Evolutionary conservation across 2,329 filamentous ascomycete species (phyloP), one percentile per base, ranked within the genome.

Genomic region (Pseudogymnoascus sp.): DNA sequence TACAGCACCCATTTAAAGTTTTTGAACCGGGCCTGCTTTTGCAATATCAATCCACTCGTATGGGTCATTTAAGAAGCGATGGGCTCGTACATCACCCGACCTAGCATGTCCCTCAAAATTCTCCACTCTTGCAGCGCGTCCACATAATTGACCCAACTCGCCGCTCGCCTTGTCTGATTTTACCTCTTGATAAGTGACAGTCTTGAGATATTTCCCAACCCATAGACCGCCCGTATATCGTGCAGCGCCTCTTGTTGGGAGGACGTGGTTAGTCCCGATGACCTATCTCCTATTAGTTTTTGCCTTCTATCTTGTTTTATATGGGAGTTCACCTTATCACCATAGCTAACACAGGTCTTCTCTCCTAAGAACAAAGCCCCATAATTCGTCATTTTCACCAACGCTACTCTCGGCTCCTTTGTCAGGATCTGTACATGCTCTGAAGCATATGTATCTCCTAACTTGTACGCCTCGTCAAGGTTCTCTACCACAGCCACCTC

Each of bases 241-340:
- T 0, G 77, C 76, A 0, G 79, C 79, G 19, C 75, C 75, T 1
- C 75, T 72, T 0, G 80, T 83, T 0, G 81, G 80, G 0, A 83
- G 72, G 2, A 83, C 80, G 66, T 82, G 80, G 67, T 82, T 83
- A 2, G 80, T 83, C 1, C 80, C 80, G 63, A 83, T 83, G 36
- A 77, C 78, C 77, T 80, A 52, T 8, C 14, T 23, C 14, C 5
- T n/a, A 23, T 63, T 9, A 64, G 62, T 35, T 42, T 22, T 42
- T 42, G 16, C 39, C 6, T 42, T 42, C 9, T 42, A 5, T 22
- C 19, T 35, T 22, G 23, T 59, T 1, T 42, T 9, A 11, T 42
- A 42, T 42, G 9, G 22, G 6, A 22, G 49, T 69, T 58, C 65
- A 77, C 77, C 75, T 82, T 82, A 65, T 83, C 80, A 12, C 80